phyloP scores from a whole-genome alignment of 2,329 filamentous ascomycete genomes.

The Neospermospora avenae region DNA sequence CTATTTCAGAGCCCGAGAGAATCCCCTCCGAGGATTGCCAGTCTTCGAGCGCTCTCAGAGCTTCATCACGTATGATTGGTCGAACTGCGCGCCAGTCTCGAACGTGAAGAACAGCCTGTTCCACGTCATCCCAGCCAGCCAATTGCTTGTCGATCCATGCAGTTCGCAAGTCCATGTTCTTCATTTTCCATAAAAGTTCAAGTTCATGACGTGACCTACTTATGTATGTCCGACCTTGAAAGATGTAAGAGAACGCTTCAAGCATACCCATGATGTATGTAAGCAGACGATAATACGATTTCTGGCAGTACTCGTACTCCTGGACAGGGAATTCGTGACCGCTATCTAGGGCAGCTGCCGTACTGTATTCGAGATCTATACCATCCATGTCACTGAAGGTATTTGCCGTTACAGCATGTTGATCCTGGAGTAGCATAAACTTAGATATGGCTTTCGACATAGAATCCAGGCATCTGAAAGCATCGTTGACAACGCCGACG shows the following conservation, averaged over 20 bases:
- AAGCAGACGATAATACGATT: constrained; percentile 21
- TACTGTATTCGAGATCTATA: constrained; percentile 21
- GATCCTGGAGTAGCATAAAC: constrained; percentile 21
- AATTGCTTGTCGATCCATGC: constrained; percentile 25
- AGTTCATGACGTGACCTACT: constrained; percentile 15
- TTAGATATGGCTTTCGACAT: constrained; percentile 16
- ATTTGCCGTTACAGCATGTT: not conserved
- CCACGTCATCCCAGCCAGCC: constrained; percentile 18
- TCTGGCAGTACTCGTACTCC: constrained; percentile 19
- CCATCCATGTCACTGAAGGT: constrained; percentile 23
- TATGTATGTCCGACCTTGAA: constrained; percentile 19
- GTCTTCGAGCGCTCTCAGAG: constrained; percentile 15
- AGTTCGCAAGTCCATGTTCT: constrained; percentile 17
- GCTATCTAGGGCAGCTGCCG: constrained; percentile 8
- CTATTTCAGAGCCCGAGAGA: constrained; percentile 10
- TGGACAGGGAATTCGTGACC: constrained; percentile 13
- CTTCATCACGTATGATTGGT: constrained; percentile 10
- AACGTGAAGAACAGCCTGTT: constrained; percentile 14
- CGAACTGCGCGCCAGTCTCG: constrained; percentile 16
- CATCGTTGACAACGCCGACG: constrained; percentile 12
- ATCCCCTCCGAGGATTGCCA: constrained; percentile 20
- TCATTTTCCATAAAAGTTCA: constrained; percentile 16
- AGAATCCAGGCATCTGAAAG: constrained; percentile 11
- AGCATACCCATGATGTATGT: constrained; percentile 25
- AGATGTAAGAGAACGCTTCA: constrained; percentile 15